Evolutionary conservation across 2,329 filamentous ascomycete species (phyloP).

Genomic region (Trichoderma citrinoviride): DNA sequence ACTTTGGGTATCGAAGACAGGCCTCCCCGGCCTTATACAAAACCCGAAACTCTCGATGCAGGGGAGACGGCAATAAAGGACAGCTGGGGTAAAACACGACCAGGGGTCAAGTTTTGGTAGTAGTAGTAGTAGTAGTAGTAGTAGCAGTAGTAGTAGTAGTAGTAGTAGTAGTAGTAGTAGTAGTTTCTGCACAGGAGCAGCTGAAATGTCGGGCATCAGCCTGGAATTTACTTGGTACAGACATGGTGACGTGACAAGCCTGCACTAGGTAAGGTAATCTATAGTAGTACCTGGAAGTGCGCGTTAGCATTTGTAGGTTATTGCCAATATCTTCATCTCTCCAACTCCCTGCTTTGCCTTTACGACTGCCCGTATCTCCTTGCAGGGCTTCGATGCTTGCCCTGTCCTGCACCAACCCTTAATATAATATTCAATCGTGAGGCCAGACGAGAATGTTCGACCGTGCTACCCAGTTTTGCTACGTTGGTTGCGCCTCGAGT

Average conservation of each 20-base stretch:
- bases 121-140: neutral
- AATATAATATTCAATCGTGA: neutral
- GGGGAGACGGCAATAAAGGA: neutral
- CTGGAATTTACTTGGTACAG: neutral
- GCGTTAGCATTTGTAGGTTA: neutral
- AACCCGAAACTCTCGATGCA: conserved; percentile 3
- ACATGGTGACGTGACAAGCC: neutral
- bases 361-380: neutral
- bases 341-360: neutral
- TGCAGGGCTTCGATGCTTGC: neutral
- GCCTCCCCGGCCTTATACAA: conserved; percentile 4
- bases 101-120: neutral
- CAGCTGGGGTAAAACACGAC: conserved; percentile 16
- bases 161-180: neutral
- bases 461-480: neutral
- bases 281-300: neutral
- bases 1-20: neutral
- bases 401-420: neutral
- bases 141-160: neutral
- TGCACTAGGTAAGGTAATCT: too few relatives aligned
- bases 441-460: neutral
- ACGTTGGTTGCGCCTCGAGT: neutral
- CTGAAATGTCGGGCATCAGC: conserved; percentile 9
- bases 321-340: neutral
- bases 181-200: conserved; percentile 4